Conservation (phyloP, 108 stramenopile genomes). For the Tribonema minus region DNA sequence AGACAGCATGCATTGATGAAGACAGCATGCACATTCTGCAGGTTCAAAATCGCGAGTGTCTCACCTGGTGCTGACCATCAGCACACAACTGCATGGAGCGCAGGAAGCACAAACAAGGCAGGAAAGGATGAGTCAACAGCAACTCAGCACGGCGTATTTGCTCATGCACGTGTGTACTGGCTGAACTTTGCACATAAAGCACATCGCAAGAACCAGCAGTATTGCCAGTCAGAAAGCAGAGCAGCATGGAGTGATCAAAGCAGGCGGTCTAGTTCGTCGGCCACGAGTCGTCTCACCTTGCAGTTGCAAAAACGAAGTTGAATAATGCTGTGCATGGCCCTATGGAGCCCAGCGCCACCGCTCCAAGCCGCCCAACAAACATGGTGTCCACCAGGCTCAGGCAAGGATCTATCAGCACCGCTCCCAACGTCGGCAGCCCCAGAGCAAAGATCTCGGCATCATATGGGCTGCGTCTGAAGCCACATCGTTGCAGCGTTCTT, state of each 20-base stretch:
- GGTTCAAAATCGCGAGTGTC: not conserved
- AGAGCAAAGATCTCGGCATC: slow-evolving; percentile 30
- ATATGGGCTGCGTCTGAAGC: not conserved
- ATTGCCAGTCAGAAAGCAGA: no score
- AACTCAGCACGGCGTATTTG: not conserved
- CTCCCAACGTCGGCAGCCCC: slow-evolving; percentile 42
- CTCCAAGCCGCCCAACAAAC: slow-evolving; percentile 42
- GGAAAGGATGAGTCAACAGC: not conserved
- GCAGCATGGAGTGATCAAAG: not conserved
- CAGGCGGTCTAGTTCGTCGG: not conserved
- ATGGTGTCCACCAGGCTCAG: slow-evolving; percentile 43
- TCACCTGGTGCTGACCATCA: slow-evolving; percentile 13
- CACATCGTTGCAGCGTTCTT: no score
- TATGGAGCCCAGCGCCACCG: slow-evolving; percentile 34
- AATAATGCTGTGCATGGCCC: slow-evolving; percentile 40
- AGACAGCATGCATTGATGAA: not conserved
- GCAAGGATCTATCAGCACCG: slow-evolving; percentile 43
- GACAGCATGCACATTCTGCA: not conserved
- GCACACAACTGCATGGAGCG: slow-evolving; percentile 9
- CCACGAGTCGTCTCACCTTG: slow-evolving; percentile 6
- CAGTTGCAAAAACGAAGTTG: slow-evolving; percentile 38
- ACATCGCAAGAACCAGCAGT: slow-evolving; percentile 10
- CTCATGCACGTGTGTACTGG: no score
- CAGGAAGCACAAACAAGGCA: not conserved
- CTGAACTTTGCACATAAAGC: not conserved